A percentile compares a stretch with the other conserved stretches of the same genome.
Evolutionary conservation across 1,284 basidiomycete species (phyloP).

Genomic region (Marasmius fiardii): DNA sequence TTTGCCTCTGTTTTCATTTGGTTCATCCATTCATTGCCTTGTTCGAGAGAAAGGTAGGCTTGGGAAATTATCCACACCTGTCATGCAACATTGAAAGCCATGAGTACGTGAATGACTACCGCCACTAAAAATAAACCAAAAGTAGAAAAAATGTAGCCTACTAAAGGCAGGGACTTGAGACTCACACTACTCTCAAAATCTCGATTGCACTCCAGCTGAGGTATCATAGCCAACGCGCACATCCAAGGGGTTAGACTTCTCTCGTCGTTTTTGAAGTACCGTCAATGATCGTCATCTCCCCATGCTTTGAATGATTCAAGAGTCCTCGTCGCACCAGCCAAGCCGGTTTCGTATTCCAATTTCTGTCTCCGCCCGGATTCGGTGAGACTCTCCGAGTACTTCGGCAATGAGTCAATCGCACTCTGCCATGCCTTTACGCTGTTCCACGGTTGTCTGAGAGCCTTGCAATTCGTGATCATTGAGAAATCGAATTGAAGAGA

Average conservation of each 20-base stretch:
- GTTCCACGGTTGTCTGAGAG: background rate
- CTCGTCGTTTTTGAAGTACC: background rate
- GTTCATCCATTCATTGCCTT: background rate
- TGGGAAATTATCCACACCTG: background rate
- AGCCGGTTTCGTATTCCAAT: background rate
- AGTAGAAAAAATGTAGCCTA: background rate
- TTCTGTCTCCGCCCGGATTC: background rate
- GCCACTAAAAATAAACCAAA: background rate
- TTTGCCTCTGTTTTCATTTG: background rate
- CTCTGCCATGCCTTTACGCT: conserved; percentile 2
- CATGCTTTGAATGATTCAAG: background rate
- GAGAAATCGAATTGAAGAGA: too few relatives aligned
- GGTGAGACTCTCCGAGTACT: background rate
- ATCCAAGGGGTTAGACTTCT: conserved; percentile 1
- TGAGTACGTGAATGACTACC: background rate
- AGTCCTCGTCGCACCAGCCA: background rate
- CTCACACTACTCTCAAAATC: conserved; percentile 3
- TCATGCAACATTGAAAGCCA: background rate
- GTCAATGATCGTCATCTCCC: background rate
- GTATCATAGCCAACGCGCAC: background rate
- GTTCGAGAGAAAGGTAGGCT: background rate
- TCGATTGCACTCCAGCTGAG: background rate
- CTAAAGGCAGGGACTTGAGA: too few relatives aligned
- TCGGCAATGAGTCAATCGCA: background rate
- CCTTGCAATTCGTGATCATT: background rate